phyloP scores from a whole-genome alignment of 257 asterid genomes.

The Solanum clarkiae region DNA sequence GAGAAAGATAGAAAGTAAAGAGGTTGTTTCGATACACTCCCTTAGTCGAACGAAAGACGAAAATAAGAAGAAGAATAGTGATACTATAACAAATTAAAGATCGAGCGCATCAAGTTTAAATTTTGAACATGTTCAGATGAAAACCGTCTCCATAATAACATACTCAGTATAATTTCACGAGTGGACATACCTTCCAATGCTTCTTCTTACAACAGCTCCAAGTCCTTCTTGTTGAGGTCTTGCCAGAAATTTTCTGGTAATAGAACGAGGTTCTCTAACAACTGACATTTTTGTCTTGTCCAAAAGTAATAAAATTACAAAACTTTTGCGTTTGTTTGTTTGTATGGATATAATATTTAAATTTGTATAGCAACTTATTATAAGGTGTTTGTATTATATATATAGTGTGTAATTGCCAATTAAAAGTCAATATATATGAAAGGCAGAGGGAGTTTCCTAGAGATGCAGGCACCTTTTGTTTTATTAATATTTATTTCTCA shows the following conservation, averaged over 20 bases:
- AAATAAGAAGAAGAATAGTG: too few relatives aligned
- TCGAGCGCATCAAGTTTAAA: background rate
- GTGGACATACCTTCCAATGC: constrained; percentile 63
- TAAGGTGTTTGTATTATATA: background rate
- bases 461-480: background rate
- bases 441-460: constrained; percentile 1
- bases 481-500: background rate
- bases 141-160: background rate
- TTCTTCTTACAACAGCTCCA: constrained; percentile 85
- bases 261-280: constrained; percentile 49
- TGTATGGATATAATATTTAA: background rate
- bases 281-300: background rate
- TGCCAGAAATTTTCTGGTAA: constrained; percentile 54
- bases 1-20: background rate
- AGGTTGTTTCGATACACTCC: too few relatives aligned
- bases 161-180: background rate
- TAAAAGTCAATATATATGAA: background rate
- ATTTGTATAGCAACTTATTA: background rate
- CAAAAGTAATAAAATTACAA: background rate
- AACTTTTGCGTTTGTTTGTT: background rate
- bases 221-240: constrained; percentile 80
- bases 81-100: background rate
- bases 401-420: background rate
- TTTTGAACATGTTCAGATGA: background rate
- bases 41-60: background rate